Conservation (phyloP, 768 basidiomycete genomes). For the Boletus huronensis region DNA sequence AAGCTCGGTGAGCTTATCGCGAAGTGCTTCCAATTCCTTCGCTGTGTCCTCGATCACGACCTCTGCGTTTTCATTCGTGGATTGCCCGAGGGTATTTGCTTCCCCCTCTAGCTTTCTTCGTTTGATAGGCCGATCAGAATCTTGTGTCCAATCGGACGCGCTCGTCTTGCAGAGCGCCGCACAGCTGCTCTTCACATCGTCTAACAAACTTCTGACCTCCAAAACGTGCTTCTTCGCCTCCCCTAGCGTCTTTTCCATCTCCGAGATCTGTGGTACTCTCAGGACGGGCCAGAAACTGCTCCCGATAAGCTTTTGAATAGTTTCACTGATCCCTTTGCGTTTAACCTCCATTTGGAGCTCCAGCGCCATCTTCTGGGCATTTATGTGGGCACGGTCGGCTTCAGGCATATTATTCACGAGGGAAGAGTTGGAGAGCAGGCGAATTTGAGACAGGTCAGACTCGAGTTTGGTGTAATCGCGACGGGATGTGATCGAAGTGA, state of each 20-base stretch:
- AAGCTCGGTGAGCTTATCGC: constrained; percentile 29
- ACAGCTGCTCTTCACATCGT: constrained; percentile 23
- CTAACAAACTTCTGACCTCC: constrained; percentile 28
- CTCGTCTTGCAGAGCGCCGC: constrained; percentile 22
- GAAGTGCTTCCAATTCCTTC: constrained; percentile 26
- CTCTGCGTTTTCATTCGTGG: not conserved
- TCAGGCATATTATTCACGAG: constrained; percentile 23
- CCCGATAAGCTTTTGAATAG: constrained; percentile 31
- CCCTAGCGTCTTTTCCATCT: constrained; percentile 21
- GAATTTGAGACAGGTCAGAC: constrained; percentile 30
- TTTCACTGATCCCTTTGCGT: constrained; percentile 32
- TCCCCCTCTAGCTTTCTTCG: constrained; percentile 24
- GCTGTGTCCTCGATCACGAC: not conserved
- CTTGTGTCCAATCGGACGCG: constrained; percentile 6
- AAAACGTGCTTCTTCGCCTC: constrained; percentile 29
- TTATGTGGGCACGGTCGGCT: constrained; percentile 22
- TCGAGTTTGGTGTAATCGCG: constrained; percentile 32
- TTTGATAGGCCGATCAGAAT: constrained; percentile 26
- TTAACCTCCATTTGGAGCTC: constrained; percentile 28
- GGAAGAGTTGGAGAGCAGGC: constrained; percentile 24
- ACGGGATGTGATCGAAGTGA: constrained; percentile 33
- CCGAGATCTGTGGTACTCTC: constrained; percentile 20
- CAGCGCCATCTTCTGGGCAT: constrained; percentile 20
- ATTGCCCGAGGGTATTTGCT: not conserved
- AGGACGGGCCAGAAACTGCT: constrained; percentile 41